These are phyloP conservation scores for Botrytis galanthina DNA, from an alignment of 2,329 filamentous ascomycete genomes.

Conservation along the genomic window DNA sequence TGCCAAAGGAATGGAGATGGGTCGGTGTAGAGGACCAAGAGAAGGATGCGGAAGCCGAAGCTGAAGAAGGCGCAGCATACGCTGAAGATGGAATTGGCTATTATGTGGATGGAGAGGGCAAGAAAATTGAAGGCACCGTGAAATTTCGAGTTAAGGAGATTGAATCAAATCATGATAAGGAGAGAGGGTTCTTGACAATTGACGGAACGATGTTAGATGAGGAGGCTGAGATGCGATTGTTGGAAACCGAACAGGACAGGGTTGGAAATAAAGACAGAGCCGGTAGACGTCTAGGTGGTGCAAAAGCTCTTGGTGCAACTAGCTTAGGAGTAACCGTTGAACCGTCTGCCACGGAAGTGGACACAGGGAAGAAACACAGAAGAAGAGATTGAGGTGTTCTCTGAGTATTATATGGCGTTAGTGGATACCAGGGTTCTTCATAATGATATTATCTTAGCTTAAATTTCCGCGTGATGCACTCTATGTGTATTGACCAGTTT, in stretches of 20 bases:
- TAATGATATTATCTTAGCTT: slow-evolving; percentile 15
- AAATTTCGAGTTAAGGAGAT: slow-evolving; percentile 81
- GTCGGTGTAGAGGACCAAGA: slow-evolving; percentile 49
- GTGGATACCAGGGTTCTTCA: slow-evolving; percentile 20
- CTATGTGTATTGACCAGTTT: neutral
- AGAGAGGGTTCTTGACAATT: slow-evolving; percentile 78
- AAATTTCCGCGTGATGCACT: neutral
- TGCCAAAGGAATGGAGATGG: slow-evolving; percentile 82
- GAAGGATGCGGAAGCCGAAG: slow-evolving; percentile 38
- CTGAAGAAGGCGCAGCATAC: slow-evolving; percentile 42
- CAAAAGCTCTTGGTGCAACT: slow-evolving; percentile 36
- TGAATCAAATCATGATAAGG: slow-evolving; percentile 72
- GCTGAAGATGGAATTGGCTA: slow-evolving; percentile 62
- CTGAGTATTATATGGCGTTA: slow-evolving; percentile 4
- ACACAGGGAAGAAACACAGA: slow-evolving; percentile 16
- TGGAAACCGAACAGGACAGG: slow-evolving; percentile 52
- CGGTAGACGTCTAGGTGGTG: slow-evolving; percentile 40
- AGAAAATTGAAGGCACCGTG: slow-evolving; percentile 67
- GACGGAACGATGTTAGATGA: slow-evolving; percentile 80
- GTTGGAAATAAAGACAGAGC: slow-evolving; percentile 42
- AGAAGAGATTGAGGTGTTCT: slow-evolving; percentile 16
- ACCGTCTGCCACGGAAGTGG: slow-evolving; percentile 23
- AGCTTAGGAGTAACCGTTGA: slow-evolving; percentile 35
- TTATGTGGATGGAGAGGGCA: slow-evolving; percentile 71
- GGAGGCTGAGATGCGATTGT: slow-evolving; percentile 61